Conservation (phyloP, 768 basidiomycete genomes). For the Serendipita indica region DNA sequence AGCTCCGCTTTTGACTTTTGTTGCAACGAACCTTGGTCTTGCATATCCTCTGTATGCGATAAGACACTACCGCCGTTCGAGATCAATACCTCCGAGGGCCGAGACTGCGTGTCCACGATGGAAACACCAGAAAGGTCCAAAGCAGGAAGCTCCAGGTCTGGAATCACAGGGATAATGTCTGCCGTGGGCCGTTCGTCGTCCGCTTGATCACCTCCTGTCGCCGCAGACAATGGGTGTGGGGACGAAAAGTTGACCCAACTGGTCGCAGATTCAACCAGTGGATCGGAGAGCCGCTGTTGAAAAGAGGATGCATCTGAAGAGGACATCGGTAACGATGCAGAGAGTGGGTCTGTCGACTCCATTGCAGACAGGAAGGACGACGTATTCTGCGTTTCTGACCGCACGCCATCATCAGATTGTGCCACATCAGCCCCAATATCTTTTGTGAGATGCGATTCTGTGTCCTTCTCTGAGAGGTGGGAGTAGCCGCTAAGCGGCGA, state of each 20-base stretch:
- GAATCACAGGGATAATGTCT: background rate
- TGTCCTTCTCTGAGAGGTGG: background rate
- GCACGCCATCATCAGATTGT: background rate
- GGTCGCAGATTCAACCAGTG: constrained; percentile 22
- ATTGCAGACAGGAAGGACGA: constrained; percentile 5
- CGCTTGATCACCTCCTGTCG: background rate
- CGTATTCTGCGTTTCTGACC: background rate
- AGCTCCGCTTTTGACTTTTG: constrained; percentile 47
- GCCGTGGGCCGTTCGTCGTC: background rate
- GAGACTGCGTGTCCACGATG: background rate
- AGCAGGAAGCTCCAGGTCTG: constrained; percentile 2
- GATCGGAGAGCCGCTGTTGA: constrained; percentile 13
- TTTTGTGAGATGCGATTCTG: background rate
- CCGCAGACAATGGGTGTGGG: background rate
- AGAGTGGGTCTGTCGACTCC: constrained; percentile 3
- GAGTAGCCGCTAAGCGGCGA: background rate
- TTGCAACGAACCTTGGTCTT: background rate
- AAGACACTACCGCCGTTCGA: background rate
- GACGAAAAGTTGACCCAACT: constrained; percentile 35
- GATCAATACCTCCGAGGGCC: background rate
- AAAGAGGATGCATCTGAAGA: background rate
- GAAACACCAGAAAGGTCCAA: background rate
- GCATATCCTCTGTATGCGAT: background rate
- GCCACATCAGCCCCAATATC: background rate
- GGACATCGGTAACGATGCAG: background rate